Percentiles rank a stretch among this genome's conserved stretches.
These are phyloP conservation scores for Alternaria dauci DNA, from an alignment of 2,329 filamentous ascomycete genomes.

Conservation along the genomic window DNA sequence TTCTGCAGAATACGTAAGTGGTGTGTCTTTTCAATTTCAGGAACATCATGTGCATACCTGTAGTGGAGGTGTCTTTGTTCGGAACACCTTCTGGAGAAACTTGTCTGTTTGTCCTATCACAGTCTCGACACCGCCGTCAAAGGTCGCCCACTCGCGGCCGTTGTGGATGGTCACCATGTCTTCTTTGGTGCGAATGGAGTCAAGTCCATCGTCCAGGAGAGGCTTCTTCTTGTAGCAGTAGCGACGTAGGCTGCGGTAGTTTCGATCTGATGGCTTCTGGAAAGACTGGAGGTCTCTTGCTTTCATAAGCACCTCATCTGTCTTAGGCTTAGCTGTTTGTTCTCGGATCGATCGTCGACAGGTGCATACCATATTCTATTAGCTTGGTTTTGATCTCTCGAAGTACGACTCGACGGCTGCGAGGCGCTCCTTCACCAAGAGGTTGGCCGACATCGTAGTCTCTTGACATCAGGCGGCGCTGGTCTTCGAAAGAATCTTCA, in stretches of 20 bases:
- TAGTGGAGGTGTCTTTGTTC: conserved; percentile 33
- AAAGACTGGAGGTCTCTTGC: conserved; percentile 48
- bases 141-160: conserved; percentile 53
- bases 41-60: conserved; percentile 22
- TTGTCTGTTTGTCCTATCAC: conserved; percentile 40
- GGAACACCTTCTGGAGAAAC: conserved; percentile 33
- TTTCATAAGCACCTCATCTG: conserved; percentile 53
- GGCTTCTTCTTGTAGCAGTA: conserved; percentile 51
- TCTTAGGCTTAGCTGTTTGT: conserved; percentile 1
- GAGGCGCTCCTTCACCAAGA: conserved; percentile 20
- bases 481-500: conserved; percentile 38
- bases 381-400: conserved; percentile 44
- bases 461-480: conserved; percentile 34
- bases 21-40: not conserved
- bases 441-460: conserved; percentile 36
- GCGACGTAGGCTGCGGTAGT: conserved; percentile 51
- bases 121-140: conserved; percentile 52
- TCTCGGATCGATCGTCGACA: too few species aligned
- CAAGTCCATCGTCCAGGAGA: conserved; percentile 46
- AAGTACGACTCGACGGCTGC: conserved; percentile 40
- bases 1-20: conserved; percentile 26
- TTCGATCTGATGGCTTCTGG: conserved; percentile 51
- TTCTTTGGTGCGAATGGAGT: conserved; percentile 52
- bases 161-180: conserved; percentile 52
- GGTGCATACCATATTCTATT: conserved; percentile 46